Evolutionary conservation across 495 filamentous ascomycete genomes (phyloP).

Genomic region (Choiromyces venosus): DNA sequence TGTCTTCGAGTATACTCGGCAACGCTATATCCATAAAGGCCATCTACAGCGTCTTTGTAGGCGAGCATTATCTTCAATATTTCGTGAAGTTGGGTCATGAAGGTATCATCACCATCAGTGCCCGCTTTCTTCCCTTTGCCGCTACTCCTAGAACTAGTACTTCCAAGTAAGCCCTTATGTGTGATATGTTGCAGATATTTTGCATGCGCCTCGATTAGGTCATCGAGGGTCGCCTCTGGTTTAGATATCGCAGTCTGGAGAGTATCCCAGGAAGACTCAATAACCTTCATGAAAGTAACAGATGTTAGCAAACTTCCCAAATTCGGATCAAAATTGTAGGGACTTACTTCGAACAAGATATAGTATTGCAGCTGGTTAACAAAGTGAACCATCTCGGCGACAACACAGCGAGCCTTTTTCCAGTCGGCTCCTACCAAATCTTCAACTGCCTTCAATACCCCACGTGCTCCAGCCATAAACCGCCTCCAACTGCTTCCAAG

Average conservation of each 20-base stretch:
- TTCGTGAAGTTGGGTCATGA: conserved; percentile 83
- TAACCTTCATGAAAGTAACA: conserved; percentile 53
- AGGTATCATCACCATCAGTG: conserved; percentile 52
- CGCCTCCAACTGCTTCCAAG: conserved; percentile 86
- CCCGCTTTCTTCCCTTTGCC: conserved; percentile 42
- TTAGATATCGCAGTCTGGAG: conserved; percentile 73
- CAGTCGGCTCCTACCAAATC: conserved; percentile 73
- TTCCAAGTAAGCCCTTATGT: conserved; percentile 88
- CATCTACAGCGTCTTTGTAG: conserved; percentile 90
- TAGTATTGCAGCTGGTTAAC: conserved; percentile 97
- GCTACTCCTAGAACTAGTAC: conserved; percentile 50
- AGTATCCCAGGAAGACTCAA: conserved; percentile 87
- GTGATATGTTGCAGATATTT: conserved; percentile 90
- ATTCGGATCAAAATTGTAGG: neutral
- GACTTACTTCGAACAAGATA: conserved; percentile 73
- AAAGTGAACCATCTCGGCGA: conserved; percentile 98
- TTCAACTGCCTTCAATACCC: conserved; percentile 77
- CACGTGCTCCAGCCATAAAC: conserved; percentile 90
- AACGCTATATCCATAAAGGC: conserved; percentile 86
- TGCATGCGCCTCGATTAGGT: conserved; percentile 85
- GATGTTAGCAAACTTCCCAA: neutral
- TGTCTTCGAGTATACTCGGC: conserved; percentile 89
- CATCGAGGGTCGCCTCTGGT: conserved; percentile 83
- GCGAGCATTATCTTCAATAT: conserved; percentile 90
- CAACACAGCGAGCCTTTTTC: conserved; percentile 78